Evolutionary conservation across 2,329 filamentous ascomycete species (phyloP).

Genomic region (Ophiocordyceps australis): DNA sequence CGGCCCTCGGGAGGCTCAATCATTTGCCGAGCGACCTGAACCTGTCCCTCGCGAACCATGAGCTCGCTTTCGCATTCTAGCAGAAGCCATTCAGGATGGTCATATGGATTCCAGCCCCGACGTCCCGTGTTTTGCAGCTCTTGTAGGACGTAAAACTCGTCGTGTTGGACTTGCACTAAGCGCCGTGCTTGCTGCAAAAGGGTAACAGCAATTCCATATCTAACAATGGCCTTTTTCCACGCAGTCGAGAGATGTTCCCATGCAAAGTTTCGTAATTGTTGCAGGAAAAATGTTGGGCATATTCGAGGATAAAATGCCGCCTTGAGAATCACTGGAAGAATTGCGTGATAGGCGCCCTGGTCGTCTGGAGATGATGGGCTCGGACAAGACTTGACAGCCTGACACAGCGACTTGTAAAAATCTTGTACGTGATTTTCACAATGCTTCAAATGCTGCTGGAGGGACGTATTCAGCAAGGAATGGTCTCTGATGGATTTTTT

Average conservation of each 20-base stretch:
- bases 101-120: conserved; percentile 29
- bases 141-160: neutral
- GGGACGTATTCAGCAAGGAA: neutral
- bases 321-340: neutral
- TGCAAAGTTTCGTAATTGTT: neutral
- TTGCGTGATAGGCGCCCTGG: neutral
- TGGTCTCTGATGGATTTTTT: neutral
- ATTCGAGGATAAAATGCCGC: neutral
- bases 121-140: conserved; percentile 34
- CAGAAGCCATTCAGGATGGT: conserved; percentile 41
- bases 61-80: conserved; percentile 46
- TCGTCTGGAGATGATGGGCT: neutral
- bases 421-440: neutral
- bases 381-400: too few species aligned
- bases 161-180: conserved; percentile 9
- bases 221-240: conserved; percentile 17
- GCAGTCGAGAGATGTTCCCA: conserved; percentile 5
- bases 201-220: conserved; percentile 20
- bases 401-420: neutral
- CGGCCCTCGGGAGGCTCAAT: conserved; percentile 11
- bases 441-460: neutral
- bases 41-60: conserved; percentile 40
- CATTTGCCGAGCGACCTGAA: conserved; percentile 39
- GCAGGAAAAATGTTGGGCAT: neutral
- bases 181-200: conserved; percentile 22